Conservation (phyloP, 176 grass and related monocot species). For the Elymus sibiricus region DNA sequence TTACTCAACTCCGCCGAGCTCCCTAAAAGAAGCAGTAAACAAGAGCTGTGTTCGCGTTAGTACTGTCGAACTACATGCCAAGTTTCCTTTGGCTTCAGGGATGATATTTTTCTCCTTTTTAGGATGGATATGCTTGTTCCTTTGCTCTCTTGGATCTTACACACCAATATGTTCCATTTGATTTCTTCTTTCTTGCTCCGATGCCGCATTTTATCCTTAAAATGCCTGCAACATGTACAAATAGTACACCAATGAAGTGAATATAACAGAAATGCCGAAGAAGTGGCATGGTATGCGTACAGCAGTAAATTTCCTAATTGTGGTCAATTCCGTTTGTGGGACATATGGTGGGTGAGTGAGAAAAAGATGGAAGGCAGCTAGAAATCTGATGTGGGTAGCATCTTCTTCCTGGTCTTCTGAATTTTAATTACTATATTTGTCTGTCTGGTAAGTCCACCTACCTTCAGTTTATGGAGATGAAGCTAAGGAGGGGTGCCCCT, state of each 20-base stretch:
- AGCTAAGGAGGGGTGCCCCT: not conserved
- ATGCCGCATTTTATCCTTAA: constrained; percentile 62
- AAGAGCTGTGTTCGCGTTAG: not conserved
- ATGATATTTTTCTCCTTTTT: constrained; percentile 9
- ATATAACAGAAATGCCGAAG: not conserved
- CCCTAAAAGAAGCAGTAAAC: not conserved
- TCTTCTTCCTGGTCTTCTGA: not conserved
- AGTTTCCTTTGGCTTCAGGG: not conserved
- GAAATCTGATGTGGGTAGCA: not conserved
- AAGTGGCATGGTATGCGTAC: not conserved
- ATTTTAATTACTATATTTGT: not conserved
- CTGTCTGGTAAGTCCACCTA: not conserved
- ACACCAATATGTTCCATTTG: constrained; percentile 68
- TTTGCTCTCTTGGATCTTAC: constrained; percentile 54
- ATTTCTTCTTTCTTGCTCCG: constrained; percentile 57
- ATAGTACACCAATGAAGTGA: not conserved
- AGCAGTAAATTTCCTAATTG: not conserved
- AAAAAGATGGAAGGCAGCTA: not conserved
- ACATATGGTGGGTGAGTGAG: not conserved
- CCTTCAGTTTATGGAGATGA: not conserved
- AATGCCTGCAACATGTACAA: constrained; percentile 51
- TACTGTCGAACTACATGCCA: not conserved
- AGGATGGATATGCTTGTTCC: constrained; percentile 54
- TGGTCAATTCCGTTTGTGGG: not conserved
- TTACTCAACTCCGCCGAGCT: not conserved